Evolutionary conservation across 179 eudicot species (phyloP), one percentile per base, ranked within the genome.

Genomic region (Silene vulgaris): DNA sequence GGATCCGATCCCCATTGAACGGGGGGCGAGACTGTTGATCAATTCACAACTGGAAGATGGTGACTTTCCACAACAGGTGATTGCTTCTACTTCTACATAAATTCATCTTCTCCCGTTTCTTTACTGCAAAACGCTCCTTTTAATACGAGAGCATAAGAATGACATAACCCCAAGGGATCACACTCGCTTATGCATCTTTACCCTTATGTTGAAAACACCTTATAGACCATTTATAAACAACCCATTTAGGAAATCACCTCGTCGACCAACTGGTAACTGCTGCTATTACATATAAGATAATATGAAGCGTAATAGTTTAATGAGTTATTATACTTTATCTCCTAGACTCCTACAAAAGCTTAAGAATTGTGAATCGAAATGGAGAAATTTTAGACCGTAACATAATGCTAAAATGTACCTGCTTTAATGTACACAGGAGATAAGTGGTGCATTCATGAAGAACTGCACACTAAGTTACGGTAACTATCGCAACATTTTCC

Each of bases 1-100:
- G 52, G 87, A 87, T 75, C 82, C 86, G 16, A 77, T 68, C 1
- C 90, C 91, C 62, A 82, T 88, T 7, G 86, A 88, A 78, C 79
- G 82, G 29, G 90, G 85, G 12, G 90, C 85, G 35, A 86, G 80
- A 76, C 43, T 88, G 43, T 71, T 89, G 23, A 88, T 88, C 78
- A 88, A 87, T 76, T 86, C 86, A 12, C 91, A 88, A 75, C 72
- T 82, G 85, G 90, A 87, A 73, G 82, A 82, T 60, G 95, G 95
- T 7, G 91, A 90, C 81, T 90, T 84, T 43, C 92, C 95, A n/a
- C 95, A 90, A 76, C 88, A 90, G 91, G 94, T 90, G 80, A 59
- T 67, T 72, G 14, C 26, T 20, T 12, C 48, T 40, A 2, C 19
- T 13, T 48, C 17, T 13, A 28, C 19, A 14, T 13, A 29, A 68